Conservation (phyloP, 108 stramenopile genomes). For the Pseudonitzschia multiseries region DNA sequence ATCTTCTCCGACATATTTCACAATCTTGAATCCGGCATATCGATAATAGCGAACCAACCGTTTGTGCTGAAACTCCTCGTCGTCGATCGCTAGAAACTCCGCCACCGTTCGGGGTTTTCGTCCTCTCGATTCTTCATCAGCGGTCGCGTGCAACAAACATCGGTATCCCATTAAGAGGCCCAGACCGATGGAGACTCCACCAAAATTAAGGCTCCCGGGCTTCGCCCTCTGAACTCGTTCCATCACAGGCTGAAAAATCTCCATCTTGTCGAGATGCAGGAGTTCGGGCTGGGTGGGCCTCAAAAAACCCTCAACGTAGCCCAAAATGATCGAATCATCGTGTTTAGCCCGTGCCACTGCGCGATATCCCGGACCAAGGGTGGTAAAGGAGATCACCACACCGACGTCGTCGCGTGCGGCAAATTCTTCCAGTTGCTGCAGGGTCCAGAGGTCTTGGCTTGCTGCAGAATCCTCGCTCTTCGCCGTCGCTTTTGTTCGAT, state of each 20-base stretch:
- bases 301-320: conserved; percentile 82
- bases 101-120: conserved; percentile 52
- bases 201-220: conserved; percentile 40
- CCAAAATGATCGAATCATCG: conserved; percentile 54
- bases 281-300: conserved; percentile 58
- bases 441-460: conserved; percentile 18
- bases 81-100: conserved; percentile 85
- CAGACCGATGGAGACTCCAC: conserved; percentile 59
- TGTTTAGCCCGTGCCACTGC: conserved; percentile 63
- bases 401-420: conserved; percentile 30
- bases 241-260: conserved; percentile 60
- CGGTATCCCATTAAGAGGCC: conserved; percentile 69
- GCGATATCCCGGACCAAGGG: conserved; percentile 75
- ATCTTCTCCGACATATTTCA: conserved; percentile 85
- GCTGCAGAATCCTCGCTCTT: not conserved
- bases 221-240: conserved; percentile 42
- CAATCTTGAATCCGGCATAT: conserved; percentile 65
- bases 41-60: conserved; percentile 72
- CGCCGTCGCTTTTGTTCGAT: not conserved
- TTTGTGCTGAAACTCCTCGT: conserved; percentile 78
- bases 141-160: conserved; percentile 56
- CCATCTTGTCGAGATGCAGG: conserved; percentile 84
- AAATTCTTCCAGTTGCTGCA: conserved; percentile 34
- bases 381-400: conserved; percentile 56
- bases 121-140: conserved; percentile 9